phyloP scores from a whole-genome alignment of 768 basidiomycete genomes.

The Hericium alpestre region DNA sequence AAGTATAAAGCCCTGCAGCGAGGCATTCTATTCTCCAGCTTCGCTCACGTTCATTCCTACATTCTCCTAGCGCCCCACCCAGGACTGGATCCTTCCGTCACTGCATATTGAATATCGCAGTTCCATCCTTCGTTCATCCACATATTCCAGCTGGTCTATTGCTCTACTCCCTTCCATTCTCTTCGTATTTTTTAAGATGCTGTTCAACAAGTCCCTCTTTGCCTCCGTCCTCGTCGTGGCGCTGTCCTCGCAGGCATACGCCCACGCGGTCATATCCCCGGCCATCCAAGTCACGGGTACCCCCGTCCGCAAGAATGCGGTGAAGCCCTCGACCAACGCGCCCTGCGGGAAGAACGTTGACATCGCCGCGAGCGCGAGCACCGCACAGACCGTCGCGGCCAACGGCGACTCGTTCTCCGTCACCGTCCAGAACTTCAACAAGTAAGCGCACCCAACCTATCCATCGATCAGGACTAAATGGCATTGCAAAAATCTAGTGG shows the following conservation, averaged over 20 bases:
- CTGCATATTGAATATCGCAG: neutral
- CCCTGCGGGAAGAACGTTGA: constrained; percentile 32
- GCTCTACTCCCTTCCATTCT: neutral
- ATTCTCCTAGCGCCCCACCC: neutral
- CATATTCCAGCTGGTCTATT: neutral
- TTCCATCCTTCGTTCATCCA: neutral
- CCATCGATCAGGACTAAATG: neutral
- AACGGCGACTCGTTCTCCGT: constrained; percentile 30
- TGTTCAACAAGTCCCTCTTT: constrained; percentile 20
- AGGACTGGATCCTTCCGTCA: neutral
- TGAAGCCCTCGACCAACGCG: constrained; percentile 18
- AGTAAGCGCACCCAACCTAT: constrained; percentile 20
- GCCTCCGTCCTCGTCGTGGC: constrained; percentile 22
- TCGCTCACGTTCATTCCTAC: neutral
- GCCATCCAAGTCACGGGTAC: constrained; percentile 26
- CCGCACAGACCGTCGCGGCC: constrained; percentile 19
- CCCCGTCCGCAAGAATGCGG: constrained; percentile 18
- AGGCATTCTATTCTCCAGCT: neutral
- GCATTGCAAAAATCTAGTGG: constrained; percentile 21
- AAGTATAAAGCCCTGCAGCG: neutral
- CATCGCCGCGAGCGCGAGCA: constrained; percentile 29
- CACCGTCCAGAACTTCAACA: constrained; percentile 38
- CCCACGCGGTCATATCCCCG: constrained; percentile 35
- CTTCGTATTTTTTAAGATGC: neutral
- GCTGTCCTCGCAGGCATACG: constrained; percentile 30